Evolutionary conservation across 2,329 filamentous ascomycete species (phyloP).

Genomic region (Epichloe typhina): DNA sequence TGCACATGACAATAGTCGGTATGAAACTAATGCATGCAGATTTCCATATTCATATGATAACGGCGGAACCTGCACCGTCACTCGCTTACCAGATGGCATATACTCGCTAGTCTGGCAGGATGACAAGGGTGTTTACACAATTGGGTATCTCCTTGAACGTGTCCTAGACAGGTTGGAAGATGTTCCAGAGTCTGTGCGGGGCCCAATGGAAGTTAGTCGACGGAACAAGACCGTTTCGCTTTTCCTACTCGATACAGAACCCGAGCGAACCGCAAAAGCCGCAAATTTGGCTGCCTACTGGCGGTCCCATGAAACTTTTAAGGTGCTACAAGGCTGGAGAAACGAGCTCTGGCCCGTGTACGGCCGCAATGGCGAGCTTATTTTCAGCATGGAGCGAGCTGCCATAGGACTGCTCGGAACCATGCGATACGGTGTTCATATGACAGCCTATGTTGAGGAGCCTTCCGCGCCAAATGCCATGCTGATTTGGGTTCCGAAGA

Average conservation of each 20-base stretch:
- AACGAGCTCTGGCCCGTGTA: slow-evolving; percentile 73
- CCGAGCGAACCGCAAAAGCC: slow-evolving; percentile 14
- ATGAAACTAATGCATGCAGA: slow-evolving; percentile 26
- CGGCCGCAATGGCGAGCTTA: slow-evolving; percentile 43
- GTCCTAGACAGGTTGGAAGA: slow-evolving; percentile 36
- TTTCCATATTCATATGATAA: slow-evolving; percentile 64
- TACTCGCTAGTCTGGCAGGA: slow-evolving; percentile 54
- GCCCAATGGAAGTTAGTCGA: slow-evolving; percentile 49
- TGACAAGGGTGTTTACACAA: slow-evolving; percentile 46
- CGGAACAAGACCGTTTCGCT: slow-evolving; percentile 49
- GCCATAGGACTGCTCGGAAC: slow-evolving; percentile 63
- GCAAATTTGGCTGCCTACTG: slow-evolving; percentile 36
- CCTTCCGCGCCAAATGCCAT: slow-evolving; percentile 36
- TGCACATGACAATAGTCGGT: background rate
- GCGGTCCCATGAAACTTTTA: slow-evolving; percentile 57
- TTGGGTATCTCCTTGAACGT: slow-evolving; percentile 46
- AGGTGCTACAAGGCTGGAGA: slow-evolving; percentile 65
- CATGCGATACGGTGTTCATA: slow-evolving; percentile 67
- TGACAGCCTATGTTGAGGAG: slow-evolving; percentile 55
- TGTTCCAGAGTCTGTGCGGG: slow-evolving; percentile 36
- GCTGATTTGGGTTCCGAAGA: slow-evolving; percentile 72
- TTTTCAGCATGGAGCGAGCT: slow-evolving; percentile 67
- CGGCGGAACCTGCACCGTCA: slow-evolving; percentile 45
- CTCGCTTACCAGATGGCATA: slow-evolving; percentile 43
- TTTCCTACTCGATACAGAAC: slow-evolving; percentile 43